A percentile compares a stretch with the other conserved stretches of the same genome.
phyloP scores from a whole-genome alignment of 176 grass and related monocot genomes.

The Pontederia crassipes region DNA sequence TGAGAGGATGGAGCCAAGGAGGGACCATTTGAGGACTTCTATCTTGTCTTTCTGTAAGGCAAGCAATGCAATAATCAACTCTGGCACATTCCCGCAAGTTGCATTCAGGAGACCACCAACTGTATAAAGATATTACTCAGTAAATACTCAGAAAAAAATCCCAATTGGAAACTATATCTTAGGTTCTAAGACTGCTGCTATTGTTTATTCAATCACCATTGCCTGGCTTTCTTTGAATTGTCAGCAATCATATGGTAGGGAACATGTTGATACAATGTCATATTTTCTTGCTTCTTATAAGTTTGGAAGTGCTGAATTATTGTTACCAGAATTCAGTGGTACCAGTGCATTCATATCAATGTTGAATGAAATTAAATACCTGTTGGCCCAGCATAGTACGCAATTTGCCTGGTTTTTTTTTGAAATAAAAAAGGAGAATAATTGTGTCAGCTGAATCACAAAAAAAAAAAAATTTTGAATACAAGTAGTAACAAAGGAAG shows the following conservation, averaged over 20 bases:
- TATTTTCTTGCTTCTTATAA: too few species aligned
- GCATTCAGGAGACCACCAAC: constrained; percentile 86
- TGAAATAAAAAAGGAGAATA: background rate
- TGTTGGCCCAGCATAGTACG: constrained; percentile 64
- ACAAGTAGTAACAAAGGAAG: too few species aligned
- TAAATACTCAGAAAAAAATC: background rate
- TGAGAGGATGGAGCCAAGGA: constrained; percentile 83
- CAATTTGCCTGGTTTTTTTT: constrained; percentile 42
- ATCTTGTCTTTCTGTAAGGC: constrained; percentile 77
- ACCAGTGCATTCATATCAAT: too few species aligned
- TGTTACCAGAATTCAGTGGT: too few species aligned
- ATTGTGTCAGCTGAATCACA: background rate
- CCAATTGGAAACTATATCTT: too few species aligned
- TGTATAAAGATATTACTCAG: constrained; percentile 26
- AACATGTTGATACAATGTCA: too few species aligned
- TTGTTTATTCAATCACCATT: too few species aligned
- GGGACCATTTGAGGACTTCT: constrained; percentile 61
- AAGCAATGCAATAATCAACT: constrained; percentile 82
- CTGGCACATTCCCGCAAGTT: constrained; percentile 85
- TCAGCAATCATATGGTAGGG: too few species aligned
- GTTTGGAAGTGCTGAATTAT: too few species aligned
- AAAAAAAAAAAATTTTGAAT: background rate
- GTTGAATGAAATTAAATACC: constrained; percentile 18
- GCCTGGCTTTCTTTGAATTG: too few species aligned
- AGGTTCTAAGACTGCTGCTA: too few species aligned